phyloP scores from a whole-genome alignment of 768 basidiomycete species.

The Amanita polypyramis region DNA sequence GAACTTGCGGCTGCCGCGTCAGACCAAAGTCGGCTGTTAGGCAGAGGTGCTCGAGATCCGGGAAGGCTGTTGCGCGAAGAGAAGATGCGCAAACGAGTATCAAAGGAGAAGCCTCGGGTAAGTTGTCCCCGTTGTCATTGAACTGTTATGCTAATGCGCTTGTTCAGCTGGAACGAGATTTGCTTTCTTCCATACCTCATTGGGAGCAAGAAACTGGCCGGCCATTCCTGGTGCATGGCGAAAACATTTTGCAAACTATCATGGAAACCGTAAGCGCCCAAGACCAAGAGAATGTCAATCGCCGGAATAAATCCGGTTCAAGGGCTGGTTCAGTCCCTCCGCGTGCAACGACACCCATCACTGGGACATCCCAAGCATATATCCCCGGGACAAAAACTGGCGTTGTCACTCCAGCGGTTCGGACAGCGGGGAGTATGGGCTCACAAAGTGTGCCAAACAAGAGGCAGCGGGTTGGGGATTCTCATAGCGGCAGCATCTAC shows the following conservation, averaged over 20 bases:
- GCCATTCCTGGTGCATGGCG: conserved; percentile 78
- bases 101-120: conserved; percentile 88
- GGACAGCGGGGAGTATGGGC: conserved; percentile 36
- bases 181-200: conserved; percentile 62
- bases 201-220: conserved; percentile 78
- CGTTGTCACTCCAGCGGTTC: conserved; percentile 53
- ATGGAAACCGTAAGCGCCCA: conserved; percentile 60
- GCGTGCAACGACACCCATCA: conserved; percentile 48
- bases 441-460: conserved; percentile 50
- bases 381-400: conserved; percentile 31
- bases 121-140: conserved; percentile 15
- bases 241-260: conserved; percentile 70
- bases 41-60: conserved; percentile 74
- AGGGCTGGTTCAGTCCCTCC: conserved; percentile 52
- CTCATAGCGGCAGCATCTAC: conserved; percentile 13
- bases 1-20: conserved; percentile 74
- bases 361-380: conserved; percentile 20
- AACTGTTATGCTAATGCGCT: neutral
- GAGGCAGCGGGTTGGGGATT: conserved; percentile 45
- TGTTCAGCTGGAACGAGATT: conserved; percentile 76
- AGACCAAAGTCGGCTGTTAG: conserved; percentile 75
- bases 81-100: conserved; percentile 93
- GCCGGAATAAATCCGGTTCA: conserved; percentile 16
- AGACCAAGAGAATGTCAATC: conserved; percentile 75
- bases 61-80: conserved; percentile 86